Percentiles rank a stretch among this genome's conserved stretches.
phyloP scores from a whole-genome alignment of 2,329 filamentous ascomycete genomes.

The Trichoderma sp. region DNA sequence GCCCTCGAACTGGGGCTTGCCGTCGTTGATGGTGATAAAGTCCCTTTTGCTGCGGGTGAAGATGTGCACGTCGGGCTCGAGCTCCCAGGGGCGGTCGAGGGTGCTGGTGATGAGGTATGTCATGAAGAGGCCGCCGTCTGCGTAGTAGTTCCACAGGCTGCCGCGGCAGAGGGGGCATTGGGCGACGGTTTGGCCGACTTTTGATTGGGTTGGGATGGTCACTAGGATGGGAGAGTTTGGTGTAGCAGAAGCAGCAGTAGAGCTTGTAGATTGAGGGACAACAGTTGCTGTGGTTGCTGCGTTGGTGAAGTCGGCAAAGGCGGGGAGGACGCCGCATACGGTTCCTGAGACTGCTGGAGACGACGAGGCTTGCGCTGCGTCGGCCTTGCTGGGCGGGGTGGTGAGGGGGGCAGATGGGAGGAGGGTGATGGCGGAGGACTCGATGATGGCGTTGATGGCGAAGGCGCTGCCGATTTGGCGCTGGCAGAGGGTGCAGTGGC shows the following conservation, averaged over 20 bases:
- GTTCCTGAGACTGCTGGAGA: not conserved
- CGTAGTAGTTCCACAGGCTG: slow-evolving; percentile 44
- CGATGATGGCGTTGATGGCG: slow-evolving; percentile 43
- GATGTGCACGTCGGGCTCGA: slow-evolving; percentile 47
- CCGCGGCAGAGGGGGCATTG: slow-evolving; percentile 44
- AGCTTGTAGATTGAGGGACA: not conserved
- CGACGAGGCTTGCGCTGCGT: not conserved
- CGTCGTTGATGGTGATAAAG: slow-evolving; percentile 39
- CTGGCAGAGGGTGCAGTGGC: slow-evolving; percentile 48
- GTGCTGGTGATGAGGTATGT: slow-evolving; percentile 45
- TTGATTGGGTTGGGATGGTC: slow-evolving; percentile 41
- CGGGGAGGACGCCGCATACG: slow-evolving; percentile 20
- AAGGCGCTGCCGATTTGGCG: slow-evolving; percentile 42
- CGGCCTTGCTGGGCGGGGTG: slow-evolving; percentile 13
- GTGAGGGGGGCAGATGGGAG: slow-evolving; percentile 29
- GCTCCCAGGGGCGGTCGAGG: slow-evolving; percentile 38
- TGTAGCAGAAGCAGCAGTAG: not conserved
- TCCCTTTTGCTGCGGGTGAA: slow-evolving; percentile 39
- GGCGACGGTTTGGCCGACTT: slow-evolving; percentile 40
- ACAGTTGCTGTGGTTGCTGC: slow-evolving; percentile 19
- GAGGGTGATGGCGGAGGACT: slow-evolving; percentile 36
- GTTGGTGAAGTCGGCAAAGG: slow-evolving; percentile 26
- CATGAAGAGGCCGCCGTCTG: slow-evolving; percentile 30
- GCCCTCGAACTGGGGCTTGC: slow-evolving; percentile 37
- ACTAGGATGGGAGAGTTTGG: slow-evolving; percentile 24